Conservation (phyloP, 352 stramenopile species). For the Pythium grandisporangium region DNA sequence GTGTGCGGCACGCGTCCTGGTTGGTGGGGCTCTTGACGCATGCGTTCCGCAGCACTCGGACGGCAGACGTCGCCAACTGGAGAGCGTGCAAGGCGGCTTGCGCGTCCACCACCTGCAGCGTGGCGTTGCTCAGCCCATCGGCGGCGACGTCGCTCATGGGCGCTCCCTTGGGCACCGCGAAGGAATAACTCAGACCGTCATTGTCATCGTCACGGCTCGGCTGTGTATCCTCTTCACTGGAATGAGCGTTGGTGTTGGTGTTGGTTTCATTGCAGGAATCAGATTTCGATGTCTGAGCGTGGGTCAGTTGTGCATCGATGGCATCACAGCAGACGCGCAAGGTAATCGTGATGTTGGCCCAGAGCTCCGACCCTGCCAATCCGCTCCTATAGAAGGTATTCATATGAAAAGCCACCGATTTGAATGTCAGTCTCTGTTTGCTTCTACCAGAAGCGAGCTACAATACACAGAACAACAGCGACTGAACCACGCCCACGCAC, state of each 20-base stretch:
- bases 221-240: background rate
- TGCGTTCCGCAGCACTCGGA: constrained; percentile 69
- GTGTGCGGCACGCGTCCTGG: constrained; percentile 30
- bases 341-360: constrained; percentile 8
- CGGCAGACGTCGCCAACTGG: constrained; percentile 23
- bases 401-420: too few species aligned
- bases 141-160: constrained; percentile 13
- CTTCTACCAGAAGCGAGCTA: constrained; percentile 12
- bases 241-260: too few species aligned
- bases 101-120: constrained; percentile 17
- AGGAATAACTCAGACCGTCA: constrained; percentile 67
- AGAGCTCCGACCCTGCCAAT: constrained; percentile 10
- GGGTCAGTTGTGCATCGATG: constrained; percentile 9
- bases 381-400: constrained; percentile 7
- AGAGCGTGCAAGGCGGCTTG: constrained; percentile 3
- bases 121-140: constrained; percentile 19
- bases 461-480: background rate
- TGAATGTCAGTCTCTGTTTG: too few species aligned
- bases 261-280: too few species aligned
- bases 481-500: constrained; percentile 12
- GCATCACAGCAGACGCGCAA: constrained; percentile 6
- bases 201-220: constrained; percentile 22
- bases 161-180: constrained; percentile 28
- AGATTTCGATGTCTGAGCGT: constrained; percentile 6
- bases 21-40: constrained; percentile 37